These are phyloP conservation scores for Rhinocladiella mackenziei DNA, from an alignment of 2,329 filamentous ascomycete genomes.

Conservation along the genomic window DNA sequence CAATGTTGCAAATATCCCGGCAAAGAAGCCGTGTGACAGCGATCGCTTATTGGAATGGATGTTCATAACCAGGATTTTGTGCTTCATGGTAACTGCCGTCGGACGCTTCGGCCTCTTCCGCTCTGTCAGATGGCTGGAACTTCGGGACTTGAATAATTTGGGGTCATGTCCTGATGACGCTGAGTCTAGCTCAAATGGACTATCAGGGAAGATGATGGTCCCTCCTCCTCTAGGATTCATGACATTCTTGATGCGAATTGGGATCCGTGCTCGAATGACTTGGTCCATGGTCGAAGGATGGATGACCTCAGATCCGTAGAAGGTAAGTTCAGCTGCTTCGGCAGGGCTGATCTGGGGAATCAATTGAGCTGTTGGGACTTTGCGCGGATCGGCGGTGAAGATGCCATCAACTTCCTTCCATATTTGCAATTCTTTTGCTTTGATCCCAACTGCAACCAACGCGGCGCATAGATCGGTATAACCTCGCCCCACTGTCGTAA, in stretches of 20 bases:
- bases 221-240: constrained; percentile 62
- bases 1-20: constrained; percentile 85
- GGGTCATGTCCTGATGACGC: constrained; percentile 38
- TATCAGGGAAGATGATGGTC: constrained; percentile 71
- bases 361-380: constrained; percentile 89
- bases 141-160: constrained; percentile 48
- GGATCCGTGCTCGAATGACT: constrained; percentile 62
- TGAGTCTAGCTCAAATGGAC: constrained; percentile 49
- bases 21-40: constrained; percentile 92
- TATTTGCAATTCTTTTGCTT: constrained; percentile 84
- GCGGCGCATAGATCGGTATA: constrained; percentile 97
- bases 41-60: constrained; percentile 97
- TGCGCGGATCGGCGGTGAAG: constrained; percentile 79
- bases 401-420: constrained; percentile 99
- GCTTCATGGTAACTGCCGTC: constrained; percentile 94
- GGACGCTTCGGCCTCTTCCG: constrained; percentile 66
- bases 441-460: constrained; percentile 81
- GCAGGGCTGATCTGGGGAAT: constrained; percentile 84
- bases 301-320: constrained; percentile 93
- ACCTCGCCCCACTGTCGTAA: constrained; percentile 87
- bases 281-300: constrained; percentile 99
- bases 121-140: constrained; percentile 45
- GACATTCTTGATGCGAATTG: constrained; percentile 66
- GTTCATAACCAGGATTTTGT: constrained; percentile 94
- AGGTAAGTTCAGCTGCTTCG: constrained; percentile 92